Evolutionary conservation across 768 basidiomycete species (phyloP).

Genomic region (Fistulinella prunicolor): DNA sequence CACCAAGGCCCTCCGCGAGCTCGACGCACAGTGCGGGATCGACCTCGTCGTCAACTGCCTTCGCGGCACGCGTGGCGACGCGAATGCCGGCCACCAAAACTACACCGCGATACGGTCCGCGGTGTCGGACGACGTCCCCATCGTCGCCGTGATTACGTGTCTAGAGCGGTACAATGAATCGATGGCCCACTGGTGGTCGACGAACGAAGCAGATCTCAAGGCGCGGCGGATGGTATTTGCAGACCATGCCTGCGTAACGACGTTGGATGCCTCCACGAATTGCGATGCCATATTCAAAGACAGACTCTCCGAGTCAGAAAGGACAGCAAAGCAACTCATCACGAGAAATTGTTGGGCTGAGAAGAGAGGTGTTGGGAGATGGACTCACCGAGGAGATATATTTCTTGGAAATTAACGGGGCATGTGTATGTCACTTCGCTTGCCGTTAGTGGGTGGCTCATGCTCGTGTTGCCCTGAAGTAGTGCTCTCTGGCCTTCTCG

Average conservation of each 20-base stretch:
- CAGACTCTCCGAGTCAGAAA: slow-evolving; percentile 23
- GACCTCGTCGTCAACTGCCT: slow-evolving; percentile 29
- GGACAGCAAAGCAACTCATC: slow-evolving; percentile 21
- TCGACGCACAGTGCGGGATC: slow-evolving; percentile 26
- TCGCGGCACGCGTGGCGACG: slow-evolving; percentile 28
- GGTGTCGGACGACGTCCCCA: slow-evolving; percentile 31
- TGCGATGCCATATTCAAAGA: slow-evolving; percentile 21
- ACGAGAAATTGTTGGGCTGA: slow-evolving; percentile 28
- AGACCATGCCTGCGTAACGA: slow-evolving; percentile 41
- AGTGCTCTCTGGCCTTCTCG: neutral
- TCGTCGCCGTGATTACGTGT: slow-evolving; percentile 31
- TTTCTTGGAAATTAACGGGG: slow-evolving; percentile 27
- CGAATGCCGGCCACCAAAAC: slow-evolving; percentile 29
- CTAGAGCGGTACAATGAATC: slow-evolving; percentile 29
- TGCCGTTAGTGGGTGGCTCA: slow-evolving; percentile 4
- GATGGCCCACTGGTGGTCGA: slow-evolving; percentile 41
- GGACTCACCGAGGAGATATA: slow-evolving; percentile 25
- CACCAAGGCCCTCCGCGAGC: slow-evolving; percentile 26
- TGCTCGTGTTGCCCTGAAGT: slow-evolving; percentile 1
- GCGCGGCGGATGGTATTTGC: slow-evolving; percentile 35
- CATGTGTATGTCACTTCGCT: slow-evolving; percentile 18
- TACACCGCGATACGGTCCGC: slow-evolving; percentile 27
- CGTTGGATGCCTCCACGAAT: slow-evolving; percentile 20
- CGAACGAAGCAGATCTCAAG: slow-evolving; percentile 34
- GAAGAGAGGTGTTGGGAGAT: slow-evolving; percentile 22